Evolutionary conservation across 108 stramenopile species (phyloP).

Genomic region (Pelagomonas calceolata): DNA sequence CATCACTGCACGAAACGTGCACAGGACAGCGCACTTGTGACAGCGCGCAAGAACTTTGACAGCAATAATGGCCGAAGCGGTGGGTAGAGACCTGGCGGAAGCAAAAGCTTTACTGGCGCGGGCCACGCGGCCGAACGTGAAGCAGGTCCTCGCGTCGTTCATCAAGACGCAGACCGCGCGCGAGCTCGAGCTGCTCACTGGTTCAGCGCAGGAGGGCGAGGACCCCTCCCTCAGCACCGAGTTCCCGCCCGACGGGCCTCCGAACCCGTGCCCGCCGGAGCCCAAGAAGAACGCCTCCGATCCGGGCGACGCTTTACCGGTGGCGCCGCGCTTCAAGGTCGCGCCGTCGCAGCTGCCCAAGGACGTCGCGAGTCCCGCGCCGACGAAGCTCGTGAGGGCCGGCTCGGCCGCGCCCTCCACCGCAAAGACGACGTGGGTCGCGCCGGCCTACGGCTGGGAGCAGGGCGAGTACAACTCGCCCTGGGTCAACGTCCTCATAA

Average conservation of each 20-base stretch:
- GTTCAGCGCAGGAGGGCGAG: neutral
- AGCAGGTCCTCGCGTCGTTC: neutral
- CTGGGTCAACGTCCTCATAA: constrained; percentile 58
- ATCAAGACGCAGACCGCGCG: neutral
- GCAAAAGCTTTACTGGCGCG: neutral
- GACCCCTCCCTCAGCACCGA: neutral
- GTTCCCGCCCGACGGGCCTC: no score
- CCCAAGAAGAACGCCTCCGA: neutral
- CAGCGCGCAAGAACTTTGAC: no score
- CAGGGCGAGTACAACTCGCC: constrained; percentile 58
- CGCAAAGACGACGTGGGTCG: constrained; percentile 30
- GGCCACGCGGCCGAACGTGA: neutral
- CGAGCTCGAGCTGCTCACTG: neutral
- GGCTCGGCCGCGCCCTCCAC: constrained; percentile 7
- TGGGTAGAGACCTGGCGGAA: neutral
- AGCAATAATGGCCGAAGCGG: no score
- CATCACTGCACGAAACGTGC: no score
- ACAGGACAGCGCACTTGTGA: no score
- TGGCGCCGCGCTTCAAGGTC: neutral
- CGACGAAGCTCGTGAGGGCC: neutral
- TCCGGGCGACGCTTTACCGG: neutral
- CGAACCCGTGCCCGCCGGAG: no score
- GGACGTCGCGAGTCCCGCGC: neutral
- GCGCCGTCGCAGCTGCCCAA: neutral
- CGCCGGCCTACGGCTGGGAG: constrained; percentile 59